Base-by-base conservation (phyloP, 176 grass and related monocot genomes). In the Olyra latifolia region DNA sequence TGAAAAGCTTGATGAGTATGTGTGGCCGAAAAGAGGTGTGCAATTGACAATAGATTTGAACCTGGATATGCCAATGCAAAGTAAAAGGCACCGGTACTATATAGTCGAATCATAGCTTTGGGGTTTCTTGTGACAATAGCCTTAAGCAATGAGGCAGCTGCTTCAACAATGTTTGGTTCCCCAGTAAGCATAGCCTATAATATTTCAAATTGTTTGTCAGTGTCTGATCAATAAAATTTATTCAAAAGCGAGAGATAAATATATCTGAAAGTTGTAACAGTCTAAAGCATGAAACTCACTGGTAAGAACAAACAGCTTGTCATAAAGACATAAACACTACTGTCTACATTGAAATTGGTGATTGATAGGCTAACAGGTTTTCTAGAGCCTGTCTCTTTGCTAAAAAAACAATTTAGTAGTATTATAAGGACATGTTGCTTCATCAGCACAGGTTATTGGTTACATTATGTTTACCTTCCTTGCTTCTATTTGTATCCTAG, bases 1-100 rank as follows among this genome's bases (percentile, higher is more conserved):
- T 95, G 96, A 89, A 99, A 99, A 78, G 96, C 96, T 85, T 99
- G 96, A 85, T 99, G 88, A 30, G 94, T 90, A 87, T 99, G 96
- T 49, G 96, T 99, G 7, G 88, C 79, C 6, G 86, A 89, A 84
- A 99, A 99, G 24, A 99, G 84, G 52, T 95, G 90, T 70, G 96
- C 84, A 70, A 99, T 99, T 54, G 93, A 89, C 76, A 89, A 84
- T 54, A 99, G 96, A 88, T 99, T 99, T 67, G 96, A 99, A 74
- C 96, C 96, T 74, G 92, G 84, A 79, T 99, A 99, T 6, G 90
- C 74, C 50, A 99, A 81, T 54, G 92, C 86, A 81, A 99, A 99
- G 87, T 99, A 99, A 77, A 99, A 99, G 59, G 90, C 88, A 5
- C 96, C 96, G 13, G 96, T 95, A 83, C 86, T 95, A 64, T 99